Conservation (phyloP, 1,139 yeast genomes). For the Waltiozyma sp. region DNA sequence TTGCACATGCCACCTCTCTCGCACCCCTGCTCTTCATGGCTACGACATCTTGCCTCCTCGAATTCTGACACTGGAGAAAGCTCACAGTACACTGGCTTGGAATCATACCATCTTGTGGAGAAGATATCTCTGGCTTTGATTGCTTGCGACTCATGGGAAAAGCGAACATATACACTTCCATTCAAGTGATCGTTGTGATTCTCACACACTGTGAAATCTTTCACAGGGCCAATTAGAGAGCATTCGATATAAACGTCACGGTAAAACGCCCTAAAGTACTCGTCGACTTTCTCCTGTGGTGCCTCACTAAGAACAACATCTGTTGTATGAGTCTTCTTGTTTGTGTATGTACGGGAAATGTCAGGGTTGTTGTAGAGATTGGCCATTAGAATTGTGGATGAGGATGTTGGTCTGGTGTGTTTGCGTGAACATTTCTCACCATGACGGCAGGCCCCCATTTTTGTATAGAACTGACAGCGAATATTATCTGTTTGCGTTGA, state of each 20-base stretch:
- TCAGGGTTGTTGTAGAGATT: constrained; percentile 64
- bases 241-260: constrained; percentile 66
- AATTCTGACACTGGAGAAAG: constrained; percentile 67
- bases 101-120: constrained; percentile 75
- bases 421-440: constrained; percentile 80
- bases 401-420: constrained; percentile 60
- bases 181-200: constrained; percentile 71
- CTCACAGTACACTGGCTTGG: constrained; percentile 73
- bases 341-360: constrained; percentile 3
- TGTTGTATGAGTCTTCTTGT: neutral
- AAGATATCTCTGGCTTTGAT: constrained; percentile 45
- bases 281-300: constrained; percentile 31
- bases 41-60: constrained; percentile 65
- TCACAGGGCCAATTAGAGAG: constrained; percentile 45
- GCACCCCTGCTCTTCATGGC: constrained; percentile 54
- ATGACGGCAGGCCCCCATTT: constrained; percentile 90
- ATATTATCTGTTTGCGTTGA: neutral
- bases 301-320: neutral
- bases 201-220: constrained; percentile 66
- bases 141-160: constrained; percentile 46
- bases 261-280: constrained; percentile 53
- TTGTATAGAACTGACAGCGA: constrained; percentile 48
- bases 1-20: constrained; percentile 76
- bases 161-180: constrained; percentile 76
- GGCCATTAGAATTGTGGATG: constrained; percentile 56